Evolutionary conservation across 2,329 filamentous ascomycete genomes (phyloP).

Genomic region (Venturia pyrina): DNA sequence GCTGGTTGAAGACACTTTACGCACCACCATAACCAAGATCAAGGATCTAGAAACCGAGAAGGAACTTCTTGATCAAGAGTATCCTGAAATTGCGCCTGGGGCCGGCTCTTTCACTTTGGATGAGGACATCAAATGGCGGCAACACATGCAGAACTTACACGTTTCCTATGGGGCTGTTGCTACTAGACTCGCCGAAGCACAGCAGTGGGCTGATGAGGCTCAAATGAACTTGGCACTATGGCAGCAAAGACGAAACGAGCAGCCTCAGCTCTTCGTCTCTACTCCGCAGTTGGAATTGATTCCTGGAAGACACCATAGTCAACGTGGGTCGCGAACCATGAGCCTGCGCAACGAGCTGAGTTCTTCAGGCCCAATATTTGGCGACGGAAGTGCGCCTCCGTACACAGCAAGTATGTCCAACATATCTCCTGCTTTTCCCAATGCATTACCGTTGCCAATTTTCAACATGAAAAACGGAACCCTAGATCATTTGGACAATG

Average conservation of each 20-base stretch:
- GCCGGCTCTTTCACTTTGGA: constrained; percentile 32
- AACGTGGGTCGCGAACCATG: constrained; percentile 29
- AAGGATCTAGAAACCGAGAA: constrained; percentile 64
- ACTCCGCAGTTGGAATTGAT: constrained; percentile 20
- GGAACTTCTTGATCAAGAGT: constrained; percentile 41
- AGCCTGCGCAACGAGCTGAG: constrained; percentile 26
- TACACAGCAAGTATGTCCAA: constrained; percentile 28
- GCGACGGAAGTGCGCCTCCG: constrained; percentile 29
- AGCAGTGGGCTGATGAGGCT: constrained; percentile 29
- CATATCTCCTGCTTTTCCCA: constrained; percentile 43
- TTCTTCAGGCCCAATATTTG: constrained; percentile 25
- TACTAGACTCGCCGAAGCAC: constrained; percentile 24
- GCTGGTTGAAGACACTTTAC: constrained; percentile 62
- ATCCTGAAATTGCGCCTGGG: constrained; percentile 28
- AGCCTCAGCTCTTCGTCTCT: constrained; percentile 27
- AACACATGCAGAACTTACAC: constrained; percentile 44
- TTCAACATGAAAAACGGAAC: constrained; percentile 49
- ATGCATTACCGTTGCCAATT: constrained; percentile 38
- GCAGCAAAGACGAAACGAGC: constrained; percentile 27
- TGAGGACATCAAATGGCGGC: constrained; percentile 47
- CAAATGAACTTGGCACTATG: constrained; percentile 30
- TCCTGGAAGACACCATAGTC: constrained; percentile 28
- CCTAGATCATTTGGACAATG: constrained; percentile 41
- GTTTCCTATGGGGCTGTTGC: constrained; percentile 31
- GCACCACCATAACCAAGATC: constrained; percentile 59